A percentile compares a stretch with the other conserved stretches of the same genome.
Conservation (phyloP, 176 grass and related monocot species). For the Oryza longistaminata region DNA sequence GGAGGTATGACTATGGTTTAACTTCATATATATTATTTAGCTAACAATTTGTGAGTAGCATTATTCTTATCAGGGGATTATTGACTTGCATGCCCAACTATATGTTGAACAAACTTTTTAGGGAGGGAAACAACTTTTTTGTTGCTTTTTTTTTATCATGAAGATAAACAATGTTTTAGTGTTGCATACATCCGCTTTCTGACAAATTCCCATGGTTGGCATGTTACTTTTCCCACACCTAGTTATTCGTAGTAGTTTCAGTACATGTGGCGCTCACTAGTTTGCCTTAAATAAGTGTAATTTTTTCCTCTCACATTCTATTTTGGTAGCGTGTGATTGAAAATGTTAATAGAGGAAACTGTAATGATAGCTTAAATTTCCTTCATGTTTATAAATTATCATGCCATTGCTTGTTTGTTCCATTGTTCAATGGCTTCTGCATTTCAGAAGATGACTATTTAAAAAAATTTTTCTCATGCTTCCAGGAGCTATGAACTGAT, state of each 20-base stretch:
- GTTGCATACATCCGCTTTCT: neutral
- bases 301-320: neutral
- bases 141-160: neutral
- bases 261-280: neutral
- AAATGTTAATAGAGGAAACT: neutral
- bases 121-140: neutral
- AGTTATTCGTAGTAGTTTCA: neutral
- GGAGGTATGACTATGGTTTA: constrained; percentile 46
- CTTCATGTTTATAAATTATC: neutral
- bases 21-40: constrained; percentile 19
- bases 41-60: neutral
- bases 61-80: neutral
- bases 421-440: neutral
- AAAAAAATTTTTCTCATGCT: neutral
- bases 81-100: neutral
- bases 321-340: neutral
- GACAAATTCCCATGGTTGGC: neutral
- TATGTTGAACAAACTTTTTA: neutral
- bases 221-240: neutral
- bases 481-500: constrained; percentile 96
- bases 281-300: neutral
- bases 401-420: neutral
- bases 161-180: neutral
- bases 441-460: constrained; percentile 7
- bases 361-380: neutral